Base-by-base conservation (phyloP, 2,329 filamentous ascomycete genomes). In the Diplocarpon rosae region DNA sequence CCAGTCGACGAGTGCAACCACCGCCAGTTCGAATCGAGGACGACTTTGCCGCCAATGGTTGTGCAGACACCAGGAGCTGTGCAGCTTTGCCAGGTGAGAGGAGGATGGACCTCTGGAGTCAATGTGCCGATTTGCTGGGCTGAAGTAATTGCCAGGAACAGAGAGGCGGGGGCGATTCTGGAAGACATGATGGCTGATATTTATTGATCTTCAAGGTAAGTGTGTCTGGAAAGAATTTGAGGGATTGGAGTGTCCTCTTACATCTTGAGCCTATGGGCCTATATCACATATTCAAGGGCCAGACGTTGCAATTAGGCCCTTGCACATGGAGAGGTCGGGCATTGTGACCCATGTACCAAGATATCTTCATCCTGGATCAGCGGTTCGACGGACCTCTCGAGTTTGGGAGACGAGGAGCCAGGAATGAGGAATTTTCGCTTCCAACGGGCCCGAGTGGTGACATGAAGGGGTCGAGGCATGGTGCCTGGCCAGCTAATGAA, bases 1-100 rank as follows among this genome's bases (percentile, higher is more conserved):
- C 55, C 42, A 17, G 39, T 40, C 49, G 44, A 62, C 10, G 39
- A 65, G 60, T 77, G 72, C 40, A 75, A 59, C 74, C 74, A 77
- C 43, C 73, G 68, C 73, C 73, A 78, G 63, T 76, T 77, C 49
- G 71, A 55, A 54, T 78, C 73, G 51, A 77, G 60, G 30, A 70
- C 68, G 40, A 78, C 64, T 39, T 69, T 68, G 27, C 69, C 71
- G 40, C 60, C 61, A 43, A 69, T 63, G 15, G 64, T 67, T 2
- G 67, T 68, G 60, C 74, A 77, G 28, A 63, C 64, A 41, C 68
- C 66, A 36, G 57, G 58, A 14, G 62, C 59, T 20, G 69, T 67
- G 57, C 73, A 78, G 49, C 65, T 66, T 53, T 72, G 63, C 67
- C 69, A 73, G 39, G 65, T 69, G 56, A 78, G 62, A 43, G 67